Base-by-base conservation (phyloP, 2,329 filamentous ascomycete genomes). In the Botrytis sinoallii region DNA sequence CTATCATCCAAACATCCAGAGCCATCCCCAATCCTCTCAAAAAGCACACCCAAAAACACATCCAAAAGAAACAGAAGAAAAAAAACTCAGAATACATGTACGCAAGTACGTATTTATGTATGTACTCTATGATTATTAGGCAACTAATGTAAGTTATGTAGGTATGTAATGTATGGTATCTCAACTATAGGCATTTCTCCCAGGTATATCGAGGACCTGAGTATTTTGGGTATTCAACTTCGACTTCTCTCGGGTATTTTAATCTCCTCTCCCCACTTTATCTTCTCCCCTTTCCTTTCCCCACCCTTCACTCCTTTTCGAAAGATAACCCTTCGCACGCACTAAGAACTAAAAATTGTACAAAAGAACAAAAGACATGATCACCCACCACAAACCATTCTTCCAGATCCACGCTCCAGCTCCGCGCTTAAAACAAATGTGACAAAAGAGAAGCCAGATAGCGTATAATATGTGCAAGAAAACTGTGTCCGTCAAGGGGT, bases 381-480 rank as follows among this genome's bases (percentile, higher is more conserved):
- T 55, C 25, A 55, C 20, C 64, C 44, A 10, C 64, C 32, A 35
- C 46, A 4, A 52, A 65, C 32, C 70, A 25, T 55, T 57, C 66
- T 40, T n/a, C 67, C 46, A 55, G 65, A 20, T 40, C 65, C 25
- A 40, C 48, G 65, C 46, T 29, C 65, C 46, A 29, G 35, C 65
- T 55, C 48, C 48, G 48, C 48, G 48, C 65, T 55, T 3, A 57
- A 42, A 29, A 68, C 48, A 40, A 40, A 59, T 60, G 55, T 70
- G 20, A 60, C 52, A 70, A 70, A 70, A 35, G 40, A 70, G 29
- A 70, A 59, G 38, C 57, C 52, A 61, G 67, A 35, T 44, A 44
- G 67, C n/a, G 12, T 55, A 55, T 55, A n/a, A 46, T 60, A 70
- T 70, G 48, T 70, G 48, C 55, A 70, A 70, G 38, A 61, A 70